phyloP scores from a whole-genome alignment of 441 rosid genomes.

The Euphorbia schlechtendalii region DNA sequence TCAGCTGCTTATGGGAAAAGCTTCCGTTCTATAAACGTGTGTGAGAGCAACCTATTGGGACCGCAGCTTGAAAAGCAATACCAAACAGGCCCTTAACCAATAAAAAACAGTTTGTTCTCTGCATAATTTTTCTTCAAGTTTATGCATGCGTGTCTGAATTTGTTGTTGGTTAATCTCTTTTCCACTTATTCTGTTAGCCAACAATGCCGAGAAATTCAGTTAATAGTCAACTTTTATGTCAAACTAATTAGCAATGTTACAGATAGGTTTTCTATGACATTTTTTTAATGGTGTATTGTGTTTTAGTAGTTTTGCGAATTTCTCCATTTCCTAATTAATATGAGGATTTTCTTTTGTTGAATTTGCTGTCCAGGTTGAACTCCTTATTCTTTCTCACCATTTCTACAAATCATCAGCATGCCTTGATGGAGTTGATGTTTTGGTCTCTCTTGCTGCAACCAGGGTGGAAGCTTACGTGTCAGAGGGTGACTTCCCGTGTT shows the following conservation, averaged over 20 bases:
- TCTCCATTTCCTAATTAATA: neutral
- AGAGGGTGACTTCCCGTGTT: constrained; percentile 93
- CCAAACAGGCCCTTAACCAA: no score
- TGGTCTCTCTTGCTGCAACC: constrained; percentile 94
- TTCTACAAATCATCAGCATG: constrained; percentile 97
- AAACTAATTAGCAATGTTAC: neutral
- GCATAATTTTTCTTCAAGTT: neutral
- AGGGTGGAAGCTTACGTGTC: constrained; percentile 90
- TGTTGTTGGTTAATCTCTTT: neutral
- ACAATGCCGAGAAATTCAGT: neutral
- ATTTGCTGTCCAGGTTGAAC: constrained; percentile 68
- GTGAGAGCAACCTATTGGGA: no score
- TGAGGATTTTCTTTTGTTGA: constrained; percentile 11
- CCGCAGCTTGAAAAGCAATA: no score
- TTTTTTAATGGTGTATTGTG: neutral
- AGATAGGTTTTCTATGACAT: neutral
- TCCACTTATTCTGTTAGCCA: neutral
- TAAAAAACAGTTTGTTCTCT: neutral
- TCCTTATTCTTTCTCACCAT: constrained; percentile 94
- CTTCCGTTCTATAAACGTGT: no score
- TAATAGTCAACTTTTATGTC: neutral
- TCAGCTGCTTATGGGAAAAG: no score
- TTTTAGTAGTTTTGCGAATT: neutral
- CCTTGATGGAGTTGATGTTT: constrained; percentile 99
- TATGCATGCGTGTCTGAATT: neutral